Base-by-base conservation (phyloP, 768 basidiomycete genomes). In the Russula griseocarnosa region DNA sequence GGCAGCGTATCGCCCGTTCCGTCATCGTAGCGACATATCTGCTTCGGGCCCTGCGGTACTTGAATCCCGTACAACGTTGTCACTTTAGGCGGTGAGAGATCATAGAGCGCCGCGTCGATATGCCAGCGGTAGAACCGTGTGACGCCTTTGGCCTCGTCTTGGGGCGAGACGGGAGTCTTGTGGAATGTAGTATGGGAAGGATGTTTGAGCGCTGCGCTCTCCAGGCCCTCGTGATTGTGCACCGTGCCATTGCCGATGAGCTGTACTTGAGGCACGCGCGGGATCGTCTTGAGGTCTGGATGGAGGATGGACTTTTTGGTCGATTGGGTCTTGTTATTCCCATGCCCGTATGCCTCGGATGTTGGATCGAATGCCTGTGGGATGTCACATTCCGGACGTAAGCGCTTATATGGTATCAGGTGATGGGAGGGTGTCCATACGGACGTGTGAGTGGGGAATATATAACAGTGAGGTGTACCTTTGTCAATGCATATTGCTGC, bases 111-210 rank as follows among this genome's bases (percentile, higher is more conserved):
- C 1, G 93, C 92, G 67, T 94, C 92, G 73, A 94, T 92, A 73
- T 94, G 90, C 91, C 91, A 93, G 60, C 92, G 79, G 73, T 90
- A 92, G 79, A 90, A 94, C 42, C 92, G 81, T 22, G 92, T 94
- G 50, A 80, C 74, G 32, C 90, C 91, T 38, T 80, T 78, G 3
- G 75, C 83, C 68, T 88, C 87, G 63, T 94, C 92, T 67, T 86
- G 87, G 3, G 79, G 76, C 14, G 85, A 83, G 47, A 94, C 79
- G 34, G 71, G 73, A 26, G 86, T 87, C 75, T 89, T 90, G 79
- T 94, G 93, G 75, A 94, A 94, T 0, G 86, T 87, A 42, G 79
- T 83, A 74, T 94, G 92, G 59, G 83, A 85, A 3, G 91, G 91
- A 71, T 94, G 92, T 73, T 88, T 91, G 71, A 94, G 83, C 71